These are phyloP conservation scores for Cucurbitaria berberidis DNA, from an alignment of 2,329 filamentous ascomycete species.

Conservation along the genomic window DNA sequence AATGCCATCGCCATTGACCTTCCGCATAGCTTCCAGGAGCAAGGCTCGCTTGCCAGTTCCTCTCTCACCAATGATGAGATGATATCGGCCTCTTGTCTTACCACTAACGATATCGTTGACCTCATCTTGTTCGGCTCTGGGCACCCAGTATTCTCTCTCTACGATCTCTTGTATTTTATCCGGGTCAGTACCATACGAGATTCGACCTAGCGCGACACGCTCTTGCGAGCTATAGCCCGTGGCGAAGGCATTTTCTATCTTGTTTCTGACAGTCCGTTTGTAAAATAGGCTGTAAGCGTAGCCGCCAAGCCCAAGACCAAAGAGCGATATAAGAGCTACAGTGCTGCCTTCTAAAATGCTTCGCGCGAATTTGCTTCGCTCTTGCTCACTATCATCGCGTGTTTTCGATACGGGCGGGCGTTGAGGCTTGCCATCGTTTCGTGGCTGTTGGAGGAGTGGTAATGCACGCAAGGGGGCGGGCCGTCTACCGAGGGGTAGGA, in stretches of 20 bases:
- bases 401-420: neutral
- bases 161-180: slow-evolving; percentile 36
- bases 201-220: slow-evolving; percentile 37
- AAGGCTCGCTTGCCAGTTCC: slow-evolving; percentile 95
- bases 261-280: slow-evolving; percentile 36
- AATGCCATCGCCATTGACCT: slow-evolving; percentile 83
- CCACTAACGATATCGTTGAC: slow-evolving; percentile 85
- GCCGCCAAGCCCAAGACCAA: slow-evolving; percentile 41
- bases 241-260: slow-evolving; percentile 45
- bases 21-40: slow-evolving; percentile 91
- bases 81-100: slow-evolving; percentile 77
- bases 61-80: slow-evolving; percentile 91
- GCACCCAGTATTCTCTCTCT: slow-evolving; percentile 75
- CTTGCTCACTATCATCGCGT: slow-evolving; percentile 15
- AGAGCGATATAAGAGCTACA: slow-evolving; percentile 42
- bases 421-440: neutral
- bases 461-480: slow-evolving; percentile 18
- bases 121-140: slow-evolving; percentile 76
- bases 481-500: slow-evolving; percentile 35
- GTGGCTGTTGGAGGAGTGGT: slow-evolving; percentile 16
- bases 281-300: slow-evolving; percentile 45
- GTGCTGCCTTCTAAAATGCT: slow-evolving; percentile 46
- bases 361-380: slow-evolving; percentile 37
- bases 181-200: slow-evolving; percentile 37
- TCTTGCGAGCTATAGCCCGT: slow-evolving; percentile 45